Evolutionary conservation across 208 protist genomes (phyloP).

Genomic region (Leishmania lainsoni): DNA sequence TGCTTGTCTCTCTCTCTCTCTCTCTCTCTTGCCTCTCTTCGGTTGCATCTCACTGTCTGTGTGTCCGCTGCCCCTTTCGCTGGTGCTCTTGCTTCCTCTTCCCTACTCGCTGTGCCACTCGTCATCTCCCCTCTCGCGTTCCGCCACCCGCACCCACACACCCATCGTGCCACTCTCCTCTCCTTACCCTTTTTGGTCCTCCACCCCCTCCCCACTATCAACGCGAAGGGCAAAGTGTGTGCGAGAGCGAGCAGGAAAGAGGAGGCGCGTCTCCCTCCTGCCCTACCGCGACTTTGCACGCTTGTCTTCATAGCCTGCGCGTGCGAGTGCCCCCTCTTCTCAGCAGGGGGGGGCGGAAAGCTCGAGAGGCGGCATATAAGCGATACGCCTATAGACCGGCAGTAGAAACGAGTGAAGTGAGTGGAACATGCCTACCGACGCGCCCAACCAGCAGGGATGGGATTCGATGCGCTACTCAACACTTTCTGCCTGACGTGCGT

Average conservation of each 20-base stretch:
- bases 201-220: background rate
- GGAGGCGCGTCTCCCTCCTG: background rate
- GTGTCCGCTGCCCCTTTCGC: background rate
- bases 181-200: background rate
- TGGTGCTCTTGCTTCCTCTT: background rate
- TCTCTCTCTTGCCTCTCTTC: background rate
- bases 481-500: slow-evolving; percentile 36
- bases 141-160: background rate
- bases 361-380: background rate
- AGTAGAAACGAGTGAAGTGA: background rate
- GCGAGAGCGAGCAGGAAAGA: background rate
- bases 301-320: background rate
- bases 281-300: background rate
- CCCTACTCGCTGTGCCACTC: background rate
- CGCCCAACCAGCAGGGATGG: slow-evolving; percentile 17
- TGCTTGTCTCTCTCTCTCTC: background rate
- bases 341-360: background rate
- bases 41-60: slow-evolving; percentile 10
- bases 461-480: slow-evolving; percentile 45
- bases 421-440: background rate
- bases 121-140: background rate
- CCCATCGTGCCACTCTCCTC: background rate
- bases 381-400: background rate
- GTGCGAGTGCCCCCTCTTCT: background rate
- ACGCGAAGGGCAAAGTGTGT: background rate